phyloP scores from a whole-genome alignment of 257 asterid genomes.

The Solanum peruvianum region DNA sequence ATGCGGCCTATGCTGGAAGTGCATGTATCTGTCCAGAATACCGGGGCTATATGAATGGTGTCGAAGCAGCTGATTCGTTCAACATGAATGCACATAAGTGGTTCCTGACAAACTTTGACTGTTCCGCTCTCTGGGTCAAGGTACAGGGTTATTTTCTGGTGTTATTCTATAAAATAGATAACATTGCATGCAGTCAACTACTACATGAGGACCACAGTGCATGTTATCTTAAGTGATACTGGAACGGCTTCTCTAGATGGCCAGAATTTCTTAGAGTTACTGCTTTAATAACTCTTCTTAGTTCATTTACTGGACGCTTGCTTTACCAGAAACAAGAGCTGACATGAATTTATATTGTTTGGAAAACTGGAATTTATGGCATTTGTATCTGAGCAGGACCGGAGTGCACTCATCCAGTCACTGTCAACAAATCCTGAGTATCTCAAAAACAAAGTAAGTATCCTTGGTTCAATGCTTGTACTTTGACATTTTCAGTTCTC shows the following conservation, averaged over 20 bases:
- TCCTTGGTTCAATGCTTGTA: neutral
- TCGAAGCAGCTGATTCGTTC: constrained; percentile 78
- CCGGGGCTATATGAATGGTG: constrained; percentile 65
- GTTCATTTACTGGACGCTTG: neutral
- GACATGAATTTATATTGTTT: neutral
- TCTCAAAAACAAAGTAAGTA: constrained; percentile 68
- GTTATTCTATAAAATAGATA: neutral
- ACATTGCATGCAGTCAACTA: neutral
- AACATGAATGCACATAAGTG: constrained; percentile 98
- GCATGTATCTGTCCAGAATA: constrained; percentile 89
- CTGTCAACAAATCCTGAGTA: constrained; percentile 90
- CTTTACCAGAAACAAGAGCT: neutral
- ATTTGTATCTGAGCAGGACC: constrained; percentile 46
- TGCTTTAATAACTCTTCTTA: neutral
- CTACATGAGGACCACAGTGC: neutral
- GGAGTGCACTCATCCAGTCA: constrained; percentile 70
- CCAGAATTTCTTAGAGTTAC: neutral
- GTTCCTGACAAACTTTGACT: constrained; percentile 94
- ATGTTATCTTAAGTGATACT: neutral
- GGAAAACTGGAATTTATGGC: neutral
- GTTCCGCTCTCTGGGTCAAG: constrained; percentile 96
- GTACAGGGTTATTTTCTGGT: constrained; percentile 24
- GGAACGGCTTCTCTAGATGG: neutral
- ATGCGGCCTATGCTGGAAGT: constrained; percentile 99
- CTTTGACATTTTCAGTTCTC: neutral